Conservation (phyloP, 1,139 yeast genomes). For the Taphrina communis region DNA sequence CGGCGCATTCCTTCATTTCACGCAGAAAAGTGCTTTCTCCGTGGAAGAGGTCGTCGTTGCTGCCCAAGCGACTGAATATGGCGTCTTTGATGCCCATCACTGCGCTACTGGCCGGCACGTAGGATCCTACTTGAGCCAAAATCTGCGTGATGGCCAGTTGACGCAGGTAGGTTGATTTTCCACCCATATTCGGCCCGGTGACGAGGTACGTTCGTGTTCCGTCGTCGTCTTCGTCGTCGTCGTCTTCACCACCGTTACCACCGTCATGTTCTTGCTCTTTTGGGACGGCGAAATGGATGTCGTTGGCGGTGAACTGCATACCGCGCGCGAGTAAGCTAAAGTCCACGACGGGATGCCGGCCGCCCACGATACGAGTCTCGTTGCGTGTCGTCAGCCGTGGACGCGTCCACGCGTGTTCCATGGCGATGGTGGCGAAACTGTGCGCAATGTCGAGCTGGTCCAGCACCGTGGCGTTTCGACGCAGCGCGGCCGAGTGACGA, state of each 20-base stretch:
- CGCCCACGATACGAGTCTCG: slow-evolving; percentile 53
- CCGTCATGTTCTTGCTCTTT: too few species aligned
- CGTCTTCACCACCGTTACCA: too few species aligned
- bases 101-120: slow-evolving; percentile 67
- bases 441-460: slow-evolving; percentile 76
- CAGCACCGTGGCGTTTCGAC: slow-evolving; percentile 57
- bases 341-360: slow-evolving; percentile 91
- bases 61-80: slow-evolving; percentile 68
- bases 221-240: slow-evolving; percentile 42
- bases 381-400: slow-evolving; percentile 63
- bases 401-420: slow-evolving; percentile 66
- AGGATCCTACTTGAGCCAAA: slow-evolving; percentile 48
- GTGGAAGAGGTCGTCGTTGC: slow-evolving; percentile 73
- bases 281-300: slow-evolving; percentile 62
- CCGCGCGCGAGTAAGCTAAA: slow-evolving; percentile 60
- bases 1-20: slow-evolving; percentile 94
- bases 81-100: slow-evolving; percentile 80
- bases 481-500: slow-evolving; percentile 54
- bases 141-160: slow-evolving; percentile 86
- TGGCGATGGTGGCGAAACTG: slow-evolving; percentile 74
- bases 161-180: slow-evolving; percentile 86
- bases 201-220: slow-evolving; percentile 61
- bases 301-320: slow-evolving; percentile 62
- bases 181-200: slow-evolving; percentile 86
- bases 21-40: slow-evolving; percentile 96